Evolutionary conservation across 805 yeast species (phyloP), one percentile per base, ranked within the genome.

Genomic region (Starmerella gropengiesseri): DNA sequence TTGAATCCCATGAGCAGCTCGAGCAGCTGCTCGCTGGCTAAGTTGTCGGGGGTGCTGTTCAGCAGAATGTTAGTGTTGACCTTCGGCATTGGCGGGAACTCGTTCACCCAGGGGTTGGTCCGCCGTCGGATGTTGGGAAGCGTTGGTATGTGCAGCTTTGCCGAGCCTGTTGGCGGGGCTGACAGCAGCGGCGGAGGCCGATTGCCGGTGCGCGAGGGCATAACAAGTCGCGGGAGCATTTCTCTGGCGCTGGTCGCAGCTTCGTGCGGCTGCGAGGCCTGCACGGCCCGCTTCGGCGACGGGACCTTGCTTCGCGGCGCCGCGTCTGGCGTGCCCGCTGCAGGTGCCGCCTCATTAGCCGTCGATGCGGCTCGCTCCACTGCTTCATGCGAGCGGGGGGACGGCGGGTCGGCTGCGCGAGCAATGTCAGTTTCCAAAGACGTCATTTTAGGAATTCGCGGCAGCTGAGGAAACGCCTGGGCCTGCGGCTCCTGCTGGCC

Each of bases 31-130:
- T 50, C 51, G 16, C 57, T 49, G 7, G 64, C 55, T 12, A 53
- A 55, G 5, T 52, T 52, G 33, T 56, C 52, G 2, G 68, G 63
- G 7, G 67, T 59, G 28, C 60, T 53, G 47, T 67, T 69, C 36
- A 63, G 48, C 47, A 67, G 49, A 39, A 63, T 54, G 23, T 53
- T 45, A 45, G 60, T 32, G 48, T 66, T 64, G 13, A 66, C 40
- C 17, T 45, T 48, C 7, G 68, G 68, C 33, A 59, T 47, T 6
- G 49, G 48, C 4, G 62, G 61, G 47, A 57, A 58, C 45, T 43
- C 52, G 22, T 41, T 28, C n/a, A 34, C 18, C 46, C 42, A 37
- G 19, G 32, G 30, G 8, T 16, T 3, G 13, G 36, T 23, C 23
- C 27, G 23, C 18, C 21, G 16, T 11, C 34, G 16, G 20, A 17